These are phyloP conservation scores for Scutellaria baicalensis DNA, from an alignment of 257 asterid genomes.

Conservation along the genomic window DNA sequence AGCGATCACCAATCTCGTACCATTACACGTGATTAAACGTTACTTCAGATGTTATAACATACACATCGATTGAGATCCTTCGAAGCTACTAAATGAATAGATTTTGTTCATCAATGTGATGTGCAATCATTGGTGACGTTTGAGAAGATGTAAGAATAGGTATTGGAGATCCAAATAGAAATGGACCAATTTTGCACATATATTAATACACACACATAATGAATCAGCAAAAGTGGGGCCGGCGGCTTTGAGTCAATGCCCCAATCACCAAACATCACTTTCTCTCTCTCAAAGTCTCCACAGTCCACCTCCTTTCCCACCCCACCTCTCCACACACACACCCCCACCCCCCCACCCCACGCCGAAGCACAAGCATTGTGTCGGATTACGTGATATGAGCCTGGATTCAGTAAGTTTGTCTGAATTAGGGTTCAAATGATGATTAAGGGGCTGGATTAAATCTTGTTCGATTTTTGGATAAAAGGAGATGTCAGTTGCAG, in stretches of 20 bases:
- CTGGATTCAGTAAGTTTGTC: neutral
- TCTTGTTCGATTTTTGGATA: neutral
- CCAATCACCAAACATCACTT: slow-evolving; percentile 6
- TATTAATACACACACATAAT: too few relatives aligned
- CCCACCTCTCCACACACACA: neutral
- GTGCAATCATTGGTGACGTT: too few relatives aligned
- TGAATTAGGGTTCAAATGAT: slow-evolving; percentile 22
- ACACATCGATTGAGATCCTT: too few relatives aligned
- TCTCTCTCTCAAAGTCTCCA: slow-evolving; percentile 14
- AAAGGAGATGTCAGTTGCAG: slow-evolving; percentile 62
- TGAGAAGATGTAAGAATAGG: too few relatives aligned
- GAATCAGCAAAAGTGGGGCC: slow-evolving; percentile 17
- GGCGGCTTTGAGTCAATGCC: slow-evolving; percentile 15
- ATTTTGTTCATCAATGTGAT: too few relatives aligned
- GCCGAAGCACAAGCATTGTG: neutral
- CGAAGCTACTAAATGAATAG: too few relatives aligned
- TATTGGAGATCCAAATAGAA: too few relatives aligned
- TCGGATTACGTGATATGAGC: neutral
- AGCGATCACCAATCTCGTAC: too few relatives aligned
- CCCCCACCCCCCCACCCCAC: neutral
- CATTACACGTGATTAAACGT: too few relatives aligned
- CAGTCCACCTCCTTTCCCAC: slow-evolving; percentile 23
- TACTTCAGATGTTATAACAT: too few relatives aligned
- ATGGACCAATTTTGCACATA: too few relatives aligned
- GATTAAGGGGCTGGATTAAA: neutral